Conservation (phyloP, 108 stramenopile genomes). For the Stephanodiscus minutulus region DNA sequence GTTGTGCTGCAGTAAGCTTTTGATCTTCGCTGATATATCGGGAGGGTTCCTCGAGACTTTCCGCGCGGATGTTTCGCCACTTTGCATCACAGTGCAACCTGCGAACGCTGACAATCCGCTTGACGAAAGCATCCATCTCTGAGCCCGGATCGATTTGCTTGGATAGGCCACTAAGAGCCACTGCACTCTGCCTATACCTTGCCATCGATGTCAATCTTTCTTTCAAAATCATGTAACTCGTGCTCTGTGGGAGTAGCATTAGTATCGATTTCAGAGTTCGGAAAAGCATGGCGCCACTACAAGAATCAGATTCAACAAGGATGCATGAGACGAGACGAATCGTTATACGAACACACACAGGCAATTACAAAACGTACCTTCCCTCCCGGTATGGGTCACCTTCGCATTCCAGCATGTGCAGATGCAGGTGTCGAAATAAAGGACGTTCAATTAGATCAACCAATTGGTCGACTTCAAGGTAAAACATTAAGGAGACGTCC, state of each 20-base stretch:
- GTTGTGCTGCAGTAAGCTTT: constrained; percentile 45
- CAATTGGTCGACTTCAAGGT: constrained; percentile 79
- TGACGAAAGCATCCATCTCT: constrained; percentile 64
- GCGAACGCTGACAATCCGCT: constrained; percentile 61
- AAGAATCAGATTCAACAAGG: too few relatives aligned
- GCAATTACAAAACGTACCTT: too few relatives aligned
- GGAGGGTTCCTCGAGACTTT: constrained; percentile 61
- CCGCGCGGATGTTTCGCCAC: constrained; percentile 79
- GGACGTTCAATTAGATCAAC: constrained; percentile 86
- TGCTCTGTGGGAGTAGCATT: constrained; percentile 86
- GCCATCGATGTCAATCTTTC: constrained; percentile 71
- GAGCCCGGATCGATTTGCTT: constrained; percentile 22
- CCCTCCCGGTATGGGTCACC: constrained; percentile 71
- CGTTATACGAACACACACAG: too few relatives aligned
- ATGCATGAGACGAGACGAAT: too few relatives aligned
- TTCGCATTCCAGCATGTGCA: constrained; percentile 81
- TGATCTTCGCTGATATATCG: constrained; percentile 32
- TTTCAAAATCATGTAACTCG: constrained; percentile 73
- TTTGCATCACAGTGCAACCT: constrained; percentile 71
- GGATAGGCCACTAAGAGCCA: constrained; percentile 30
- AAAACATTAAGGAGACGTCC: constrained; percentile 77
- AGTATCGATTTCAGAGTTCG: constrained; percentile 67
- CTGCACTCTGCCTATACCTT: constrained; percentile 76
- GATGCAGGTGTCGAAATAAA: constrained; percentile 82
- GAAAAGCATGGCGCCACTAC: constrained; percentile 86